Evolutionary conservation across 805 yeast species (phyloP), one percentile per base, ranked within the genome.

Genomic region (Spathaspora passalidarum): DNA sequence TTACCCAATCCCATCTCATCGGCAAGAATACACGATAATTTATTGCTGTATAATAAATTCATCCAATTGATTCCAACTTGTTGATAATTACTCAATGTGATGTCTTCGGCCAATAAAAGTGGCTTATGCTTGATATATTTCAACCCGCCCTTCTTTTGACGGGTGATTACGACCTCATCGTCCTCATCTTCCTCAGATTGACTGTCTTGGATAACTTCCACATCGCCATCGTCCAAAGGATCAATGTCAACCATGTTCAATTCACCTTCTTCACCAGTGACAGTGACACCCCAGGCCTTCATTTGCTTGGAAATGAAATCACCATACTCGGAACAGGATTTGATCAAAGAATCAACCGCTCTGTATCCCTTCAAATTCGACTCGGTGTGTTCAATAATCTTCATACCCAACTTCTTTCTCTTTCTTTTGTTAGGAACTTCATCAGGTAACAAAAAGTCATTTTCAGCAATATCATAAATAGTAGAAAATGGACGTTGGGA

Each of bases 1-100:
- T 94, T 94, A 49, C 99, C 99, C 41, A 94, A 73, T 4, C 96
- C 99, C 99, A 94, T 94, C 63, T 94, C 99, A 68, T 94, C 99
- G 0, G 99, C 99, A 41, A 94, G 72, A 46, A 94, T 94, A 68
- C 99, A 91, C 5, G 97, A 89, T 46, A 94, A 73, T 14, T 81
- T 76, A 59, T 86, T 81, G 48, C 80, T 81, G 62, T 92, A 94
- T 23, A 94, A 72, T 45, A 92, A 64, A 50, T 83, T 76, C 45
- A 94, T 72, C 99, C 99, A 94, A 62, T 94, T 94, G 43, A 94
- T 69, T 39, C 99, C 99, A n/a, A 91, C 96, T 56, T 90, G 94
- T 69, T 94, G 99, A 64, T 94, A 94, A 58, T 81, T 83, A 58
- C 92, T 94, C 56, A 94, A 72, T 34, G 78, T 79, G 14, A 88